Percentiles rank a stretch among this genome's conserved stretches.
phyloP scores from a whole-genome alignment of 2,329 filamentous ascomycete genomes.

The Daldinia sp. region DNA sequence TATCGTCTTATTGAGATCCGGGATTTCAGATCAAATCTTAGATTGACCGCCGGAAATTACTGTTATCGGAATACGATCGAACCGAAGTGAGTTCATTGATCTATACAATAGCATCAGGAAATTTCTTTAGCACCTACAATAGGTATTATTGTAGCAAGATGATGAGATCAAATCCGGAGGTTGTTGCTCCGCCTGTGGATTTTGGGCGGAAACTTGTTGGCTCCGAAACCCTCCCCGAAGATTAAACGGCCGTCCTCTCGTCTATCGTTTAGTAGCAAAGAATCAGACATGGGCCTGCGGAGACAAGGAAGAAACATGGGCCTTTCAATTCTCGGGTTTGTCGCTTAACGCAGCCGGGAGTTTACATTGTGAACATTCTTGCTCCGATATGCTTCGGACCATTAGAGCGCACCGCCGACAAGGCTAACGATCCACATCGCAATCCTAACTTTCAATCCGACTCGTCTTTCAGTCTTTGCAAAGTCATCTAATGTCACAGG shows the following conservation, averaged over 20 bases:
- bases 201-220: slow-evolving; percentile 7
- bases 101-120: not conserved
- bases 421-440: slow-evolving; percentile 94
- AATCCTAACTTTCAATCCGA: slow-evolving; percentile 82
- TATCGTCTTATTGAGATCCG: not conserved
- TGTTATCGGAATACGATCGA: not conserved
- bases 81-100: not conserved
- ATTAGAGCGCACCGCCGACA: slow-evolving; percentile 84
- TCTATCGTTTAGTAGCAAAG: not conserved
- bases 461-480: slow-evolving; percentile 80
- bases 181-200: slow-evolving; percentile 22
- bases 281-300: not conserved
- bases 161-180: slow-evolving; percentile 39
- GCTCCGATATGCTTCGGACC: not conserved
- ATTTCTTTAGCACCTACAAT: slow-evolving; percentile 19
- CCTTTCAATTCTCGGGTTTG: not conserved
- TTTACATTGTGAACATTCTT: not conserved
- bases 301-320: slow-evolving; percentile 11
- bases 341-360: slow-evolving; percentile 6
- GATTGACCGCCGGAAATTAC: slow-evolving; percentile 1
- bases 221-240: slow-evolving; percentile 5
- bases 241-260: not conserved
- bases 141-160: slow-evolving; percentile 41
- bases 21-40: slow-evolving; percentile 5
- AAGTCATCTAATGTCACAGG: slow-evolving; percentile 80